A percentile compares a stretch with the other conserved stretches of the same genome.
These are phyloP conservation scores for Haberlea rhodopensis DNA, from an alignment of 257 asterid genomes.

Conservation along the genomic window DNA sequence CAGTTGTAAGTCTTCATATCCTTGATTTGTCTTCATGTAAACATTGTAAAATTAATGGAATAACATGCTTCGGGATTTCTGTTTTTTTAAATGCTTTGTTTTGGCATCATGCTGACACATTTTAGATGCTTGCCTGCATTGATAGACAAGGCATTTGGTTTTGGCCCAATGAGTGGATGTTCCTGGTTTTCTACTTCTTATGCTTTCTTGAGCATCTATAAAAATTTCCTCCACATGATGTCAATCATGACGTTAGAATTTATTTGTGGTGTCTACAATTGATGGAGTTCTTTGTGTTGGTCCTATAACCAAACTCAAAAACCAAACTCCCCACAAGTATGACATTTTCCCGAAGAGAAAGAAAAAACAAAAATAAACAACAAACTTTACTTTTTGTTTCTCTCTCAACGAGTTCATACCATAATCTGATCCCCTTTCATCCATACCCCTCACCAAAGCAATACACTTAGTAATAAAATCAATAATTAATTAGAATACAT, in stretches of 20 bases:
- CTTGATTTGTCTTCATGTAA: not conserved
- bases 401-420: not conserved
- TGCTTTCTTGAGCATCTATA: not conserved
- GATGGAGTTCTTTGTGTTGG: not conserved
- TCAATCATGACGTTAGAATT: no score
- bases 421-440: not conserved
- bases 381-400: not conserved
- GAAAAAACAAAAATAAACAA: not conserved
- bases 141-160: not conserved
- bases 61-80: not conserved
- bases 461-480: not conserved
- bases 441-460: not conserved
- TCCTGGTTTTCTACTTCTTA: no score
- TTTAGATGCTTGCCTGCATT: not conserved
- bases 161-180: not conserved
- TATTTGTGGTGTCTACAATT: not conserved
- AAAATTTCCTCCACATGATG: not conserved
- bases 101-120: not conserved
- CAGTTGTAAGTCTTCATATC: constrained; percentile 37
- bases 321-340: not conserved
- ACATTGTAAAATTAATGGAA: not conserved
- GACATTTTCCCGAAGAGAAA: not conserved
- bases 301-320: not conserved
- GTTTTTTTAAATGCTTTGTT: not conserved
- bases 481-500: not conserved